These are phyloP conservation scores for Ustilago nuda DNA, from an alignment of 1,284 basidiomycete genomes.

Conservation along the genomic window DNA sequence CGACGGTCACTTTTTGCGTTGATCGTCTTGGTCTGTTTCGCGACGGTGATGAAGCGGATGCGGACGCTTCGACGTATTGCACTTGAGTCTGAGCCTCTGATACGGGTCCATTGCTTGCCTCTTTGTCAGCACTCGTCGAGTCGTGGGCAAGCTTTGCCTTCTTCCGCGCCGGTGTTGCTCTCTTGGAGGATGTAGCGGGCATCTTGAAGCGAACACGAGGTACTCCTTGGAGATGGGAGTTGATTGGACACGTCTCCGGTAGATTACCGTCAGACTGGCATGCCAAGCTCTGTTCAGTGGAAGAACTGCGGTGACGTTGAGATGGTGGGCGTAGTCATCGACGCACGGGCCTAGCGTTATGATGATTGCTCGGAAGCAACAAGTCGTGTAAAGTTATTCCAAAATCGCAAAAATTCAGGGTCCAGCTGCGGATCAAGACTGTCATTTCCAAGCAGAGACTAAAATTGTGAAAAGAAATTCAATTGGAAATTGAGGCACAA, in stretches of 20 bases:
- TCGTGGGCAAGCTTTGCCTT: constrained; percentile 19
- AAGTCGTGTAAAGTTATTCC: background rate
- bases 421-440: constrained; percentile 2
- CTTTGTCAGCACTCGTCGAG: background rate
- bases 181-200: constrained; percentile 18
- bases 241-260: no score
- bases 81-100: background rate
- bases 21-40: background rate
- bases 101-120: background rate
- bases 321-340: background rate
- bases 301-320: background rate
- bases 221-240: no score
- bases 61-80: background rate
- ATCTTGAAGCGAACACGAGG: constrained; percentile 4
- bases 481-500: no score
- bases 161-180: constrained; percentile 25
- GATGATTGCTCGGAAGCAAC: constrained; percentile 1
- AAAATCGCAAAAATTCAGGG: constrained; percentile 10
- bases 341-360: constrained; percentile 1
- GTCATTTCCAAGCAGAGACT: no score
- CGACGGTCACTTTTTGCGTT: background rate
- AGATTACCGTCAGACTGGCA: no score
- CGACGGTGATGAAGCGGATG: background rate
- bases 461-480: no score
- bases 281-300: background rate